phyloP scores from a whole-genome alignment of 768 basidiomycete species.

The Tulasnella sp. region DNA sequence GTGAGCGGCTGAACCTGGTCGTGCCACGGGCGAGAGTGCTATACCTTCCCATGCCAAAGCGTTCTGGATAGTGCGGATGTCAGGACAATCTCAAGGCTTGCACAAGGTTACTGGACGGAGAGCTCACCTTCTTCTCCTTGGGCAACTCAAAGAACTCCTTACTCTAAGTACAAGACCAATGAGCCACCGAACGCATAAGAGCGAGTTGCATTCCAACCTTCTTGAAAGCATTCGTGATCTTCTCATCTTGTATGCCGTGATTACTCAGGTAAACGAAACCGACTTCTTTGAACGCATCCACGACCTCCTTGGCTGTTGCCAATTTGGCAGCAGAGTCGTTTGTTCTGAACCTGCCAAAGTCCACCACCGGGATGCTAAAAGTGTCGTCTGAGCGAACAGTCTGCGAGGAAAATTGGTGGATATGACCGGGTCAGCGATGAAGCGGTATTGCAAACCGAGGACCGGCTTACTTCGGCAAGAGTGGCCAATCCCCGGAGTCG shows the following conservation, averaged over 20 bases:
- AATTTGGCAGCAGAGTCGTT: conserved; percentile 39
- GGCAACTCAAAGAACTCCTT: conserved; percentile 64
- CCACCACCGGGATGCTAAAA: conserved; percentile 64
- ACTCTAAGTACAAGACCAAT: conserved; percentile 38
- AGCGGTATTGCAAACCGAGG: neutral
- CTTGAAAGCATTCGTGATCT: conserved; percentile 47
- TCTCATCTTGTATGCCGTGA: conserved; percentile 53
- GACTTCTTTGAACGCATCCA: conserved; percentile 58
- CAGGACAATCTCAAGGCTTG: neutral
- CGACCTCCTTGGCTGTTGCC: conserved; percentile 52
- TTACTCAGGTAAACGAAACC: conserved; percentile 66
- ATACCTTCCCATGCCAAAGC: conserved; percentile 55
- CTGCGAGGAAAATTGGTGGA: conserved; percentile 3
- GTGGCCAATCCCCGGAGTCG: conserved; percentile 13
- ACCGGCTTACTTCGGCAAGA: conserved; percentile 20
- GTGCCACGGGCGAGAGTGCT: neutral
- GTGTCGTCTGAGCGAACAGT: conserved; percentile 28
- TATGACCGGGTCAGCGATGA: neutral
- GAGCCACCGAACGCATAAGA: neutral
- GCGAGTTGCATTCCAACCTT: conserved; percentile 35
- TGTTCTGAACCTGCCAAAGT: conserved; percentile 63
- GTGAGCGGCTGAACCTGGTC: neutral
- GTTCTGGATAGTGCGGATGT: conserved; percentile 28
- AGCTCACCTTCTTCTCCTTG: conserved; percentile 42
- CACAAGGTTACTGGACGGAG: neutral